Conservation (phyloP, 2,329 filamentous ascomycete genomes). For the Apiospora marii region DNA sequence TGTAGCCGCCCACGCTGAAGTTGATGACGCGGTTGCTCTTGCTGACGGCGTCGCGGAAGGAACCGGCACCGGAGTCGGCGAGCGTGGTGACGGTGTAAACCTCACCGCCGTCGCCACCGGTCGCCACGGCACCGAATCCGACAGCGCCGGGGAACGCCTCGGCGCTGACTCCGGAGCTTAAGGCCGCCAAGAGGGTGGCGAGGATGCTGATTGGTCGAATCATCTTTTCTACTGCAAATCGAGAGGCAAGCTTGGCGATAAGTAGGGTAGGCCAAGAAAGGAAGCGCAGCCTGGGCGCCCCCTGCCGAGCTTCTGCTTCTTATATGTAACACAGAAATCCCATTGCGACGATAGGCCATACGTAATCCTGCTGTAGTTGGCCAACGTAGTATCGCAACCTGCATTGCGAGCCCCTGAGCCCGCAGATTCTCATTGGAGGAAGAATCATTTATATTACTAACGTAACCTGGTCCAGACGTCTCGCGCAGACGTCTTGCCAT, state of each 20-base stretch:
- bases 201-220: background rate
- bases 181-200: background rate
- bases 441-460: background rate
- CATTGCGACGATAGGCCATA: background rate
- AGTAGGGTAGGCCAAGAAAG: constrained; percentile 10
- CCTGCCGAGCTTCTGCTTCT: background rate
- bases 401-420: background rate
- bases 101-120: constrained; percentile 52
- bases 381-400: background rate
- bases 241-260: background rate
- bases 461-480: background rate
- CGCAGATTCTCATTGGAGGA: background rate
- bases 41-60: constrained; percentile 56
- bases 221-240: background rate
- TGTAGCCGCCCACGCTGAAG: constrained; percentile 54
- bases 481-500: background rate
- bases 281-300: background rate
- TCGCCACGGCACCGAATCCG: constrained; percentile 54
- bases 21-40: constrained; percentile 51
- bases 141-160: constrained; percentile 55
- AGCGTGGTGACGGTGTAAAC: constrained; percentile 54
- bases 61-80: constrained; percentile 52
- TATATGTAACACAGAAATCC: background rate
- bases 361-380: background rate
- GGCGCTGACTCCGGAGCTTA: background rate